Evolutionary conservation across 176 grass and related monocot species (phyloP).

Genomic region (Luzula sylvatica): DNA sequence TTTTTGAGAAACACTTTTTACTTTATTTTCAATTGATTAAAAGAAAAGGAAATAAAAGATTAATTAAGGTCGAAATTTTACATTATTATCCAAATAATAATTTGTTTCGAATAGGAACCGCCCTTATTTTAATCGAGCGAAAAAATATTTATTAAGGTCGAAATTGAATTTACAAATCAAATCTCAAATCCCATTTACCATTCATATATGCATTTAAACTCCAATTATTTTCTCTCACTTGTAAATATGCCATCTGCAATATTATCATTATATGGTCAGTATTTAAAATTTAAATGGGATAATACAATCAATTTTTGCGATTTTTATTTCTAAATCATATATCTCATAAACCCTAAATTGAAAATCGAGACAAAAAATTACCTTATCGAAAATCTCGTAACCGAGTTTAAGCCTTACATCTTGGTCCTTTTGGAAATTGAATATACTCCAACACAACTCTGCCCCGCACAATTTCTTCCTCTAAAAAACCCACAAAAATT

Average conservation of each 20-base stretch:
- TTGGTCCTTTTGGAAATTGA: slow-evolving; percentile 64
- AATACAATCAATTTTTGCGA: too few species aligned
- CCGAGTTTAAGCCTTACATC: slow-evolving; percentile 88
- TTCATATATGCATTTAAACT: slow-evolving; percentile 62
- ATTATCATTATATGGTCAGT: too few species aligned
- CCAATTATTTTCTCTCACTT: slow-evolving; percentile 85
- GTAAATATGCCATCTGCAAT: slow-evolving; percentile 84
- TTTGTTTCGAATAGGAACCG: slow-evolving; percentile 6
- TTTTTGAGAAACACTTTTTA: neutral
- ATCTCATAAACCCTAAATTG: neutral
- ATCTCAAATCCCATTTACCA: slow-evolving; percentile 85
- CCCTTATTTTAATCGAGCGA: neutral
- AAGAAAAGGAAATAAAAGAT: neutral
- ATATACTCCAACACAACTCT: slow-evolving; percentile 68
- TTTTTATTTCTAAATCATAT: too few species aligned
- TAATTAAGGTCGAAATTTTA: too few species aligned
- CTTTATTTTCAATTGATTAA: too few species aligned
- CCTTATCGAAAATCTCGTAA: slow-evolving; percentile 55
- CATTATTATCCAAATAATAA: slow-evolving; percentile 11
- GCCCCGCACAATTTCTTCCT: slow-evolving; percentile 30
- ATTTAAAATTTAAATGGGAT: too few species aligned
- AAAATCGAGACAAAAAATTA: slow-evolving; percentile 4
- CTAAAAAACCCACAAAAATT: slow-evolving; percentile 22
- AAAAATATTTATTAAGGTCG: neutral
- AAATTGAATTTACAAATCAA: slow-evolving; percentile 39